Evolutionary conservation across 2,329 filamentous ascomycete genomes (phyloP), one percentile per base, ranked within the genome.

Genomic region (Aspergillus sp.): DNA sequence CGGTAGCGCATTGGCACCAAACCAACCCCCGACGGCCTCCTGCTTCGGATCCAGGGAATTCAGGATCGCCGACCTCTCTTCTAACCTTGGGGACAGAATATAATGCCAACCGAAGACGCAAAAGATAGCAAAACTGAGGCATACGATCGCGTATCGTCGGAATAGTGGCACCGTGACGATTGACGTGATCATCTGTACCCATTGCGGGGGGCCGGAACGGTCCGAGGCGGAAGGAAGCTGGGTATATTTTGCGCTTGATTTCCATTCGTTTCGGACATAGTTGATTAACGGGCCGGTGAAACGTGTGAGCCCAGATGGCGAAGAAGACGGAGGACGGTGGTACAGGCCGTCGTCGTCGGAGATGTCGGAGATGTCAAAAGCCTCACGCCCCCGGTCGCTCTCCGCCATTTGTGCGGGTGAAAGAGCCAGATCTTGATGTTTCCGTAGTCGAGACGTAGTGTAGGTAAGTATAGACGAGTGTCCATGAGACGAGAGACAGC

Each of bases 1-100:
- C 12, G 80, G 80, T 54, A 76, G 62, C 51, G 75, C 68, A 62
- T 83, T 84, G 33, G 68, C 67, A 3, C 81, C 81, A 64, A 79
- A 83, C 66, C 72, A 73, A 0, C 73, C 75, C 6, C 68, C 72
- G 1, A 64, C 51, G 44, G 63, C 58, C 61, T 68, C 68, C 17
- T 63, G 59, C 17, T 61, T 63, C n/a, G 63, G 60, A 54, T 75
- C 71, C 27, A 78, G 60, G 12, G 74, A 67, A 22, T 62, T 63
- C 39, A 68, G 33, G 47, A 78, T 56, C 2, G 61, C 56, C 7
- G 57, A 61, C 24, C 69, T 65, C 53, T 78, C 75, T 54, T 70
- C 58, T 15, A 74, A 61, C 49, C 60, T 64, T 3, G 74, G 71
- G 20, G 65, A 68, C 27, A 73, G 48, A 27, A 75, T 57, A 22